These are phyloP conservation scores for Alternaria sp. DNA, from an alignment of 2,329 filamentous ascomycete genomes.

Conservation along the genomic window DNA sequence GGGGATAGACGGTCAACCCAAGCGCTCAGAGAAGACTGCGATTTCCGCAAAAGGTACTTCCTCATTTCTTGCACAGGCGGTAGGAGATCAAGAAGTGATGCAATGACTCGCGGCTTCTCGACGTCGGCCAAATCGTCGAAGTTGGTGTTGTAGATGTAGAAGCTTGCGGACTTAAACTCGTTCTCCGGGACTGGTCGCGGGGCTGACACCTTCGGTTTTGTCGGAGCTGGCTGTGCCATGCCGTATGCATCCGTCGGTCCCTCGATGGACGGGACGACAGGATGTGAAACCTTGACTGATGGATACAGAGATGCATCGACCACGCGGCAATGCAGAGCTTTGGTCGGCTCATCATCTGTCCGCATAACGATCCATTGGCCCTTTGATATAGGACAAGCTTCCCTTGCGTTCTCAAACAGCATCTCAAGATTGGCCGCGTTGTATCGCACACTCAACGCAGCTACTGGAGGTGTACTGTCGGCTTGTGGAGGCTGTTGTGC, in stretches of 20 bases:
- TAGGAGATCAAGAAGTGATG: slow-evolving; percentile 63
- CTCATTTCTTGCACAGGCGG: slow-evolving; percentile 68
- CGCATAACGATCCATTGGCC: slow-evolving; percentile 62
- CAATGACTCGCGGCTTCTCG: slow-evolving; percentile 59
- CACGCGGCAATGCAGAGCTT: slow-evolving; percentile 58
- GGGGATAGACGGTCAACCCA: slow-evolving; percentile 69
- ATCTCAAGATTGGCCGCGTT: slow-evolving; percentile 52
- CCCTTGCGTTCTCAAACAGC: slow-evolving; percentile 45
- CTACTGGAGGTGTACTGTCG: not conserved
- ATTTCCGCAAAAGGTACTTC: slow-evolving; percentile 53
- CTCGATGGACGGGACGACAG: slow-evolving; percentile 21
- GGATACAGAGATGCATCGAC: slow-evolving; percentile 54
- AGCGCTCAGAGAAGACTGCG: slow-evolving; percentile 46
- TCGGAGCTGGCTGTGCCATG: not conserved
- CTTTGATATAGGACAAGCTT: slow-evolving; percentile 45
- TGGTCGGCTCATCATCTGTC: slow-evolving; percentile 15
- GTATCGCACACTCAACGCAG: slow-evolving; percentile 30
- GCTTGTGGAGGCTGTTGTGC: not conserved
- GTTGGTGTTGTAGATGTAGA: slow-evolving; percentile 60
- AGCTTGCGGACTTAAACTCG: slow-evolving; percentile 42
- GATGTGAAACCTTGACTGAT: slow-evolving; percentile 44
- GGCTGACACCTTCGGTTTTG: not conserved
- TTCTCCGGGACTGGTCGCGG: slow-evolving; percentile 3
- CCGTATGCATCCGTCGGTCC: not conserved
- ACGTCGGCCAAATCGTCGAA: slow-evolving; percentile 61